These are phyloP conservation scores for Sporothrix pseudoabietina DNA, from an alignment of 2,329 filamentous ascomycete species.

Conservation along the genomic window DNA sequence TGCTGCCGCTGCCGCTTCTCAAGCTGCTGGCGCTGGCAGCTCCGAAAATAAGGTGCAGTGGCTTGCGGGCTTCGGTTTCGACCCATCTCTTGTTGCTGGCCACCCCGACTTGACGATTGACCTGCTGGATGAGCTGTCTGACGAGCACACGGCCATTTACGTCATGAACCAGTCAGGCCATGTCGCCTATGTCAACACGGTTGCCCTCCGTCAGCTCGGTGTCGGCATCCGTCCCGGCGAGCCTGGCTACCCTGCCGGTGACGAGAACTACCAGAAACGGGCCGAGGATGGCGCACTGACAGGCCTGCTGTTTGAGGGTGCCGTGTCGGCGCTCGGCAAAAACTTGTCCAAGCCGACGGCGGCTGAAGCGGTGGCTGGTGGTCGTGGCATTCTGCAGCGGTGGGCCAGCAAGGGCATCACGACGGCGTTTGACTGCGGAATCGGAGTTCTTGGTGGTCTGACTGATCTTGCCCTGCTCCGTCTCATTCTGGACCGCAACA, in stretches of 20 bases:
- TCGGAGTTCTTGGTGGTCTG: constrained; percentile 26
- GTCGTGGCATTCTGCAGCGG: constrained; percentile 15
- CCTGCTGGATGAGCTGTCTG: constrained; percentile 52
- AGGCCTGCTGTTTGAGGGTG: constrained; percentile 28
- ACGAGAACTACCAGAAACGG: constrained; percentile 29
- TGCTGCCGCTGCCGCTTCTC: neutral
- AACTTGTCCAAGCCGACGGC: constrained; percentile 22
- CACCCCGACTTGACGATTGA: constrained; percentile 42
- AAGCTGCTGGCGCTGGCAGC: neutral
- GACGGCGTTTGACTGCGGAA: constrained; percentile 32
- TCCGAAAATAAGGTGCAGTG: constrained; percentile 6
- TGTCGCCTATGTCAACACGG: constrained; percentile 29
- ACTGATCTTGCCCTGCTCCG: constrained; percentile 28
- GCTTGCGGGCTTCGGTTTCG: constrained; percentile 30
- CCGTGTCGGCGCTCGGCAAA: neutral
- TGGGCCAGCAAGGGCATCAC: constrained; percentile 31
- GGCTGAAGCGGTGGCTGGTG: constrained; percentile 19
- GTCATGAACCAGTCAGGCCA: constrained; percentile 31
- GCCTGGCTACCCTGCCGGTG: constrained; percentile 26
- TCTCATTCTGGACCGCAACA: neutral
- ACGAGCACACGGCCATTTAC: constrained; percentile 36
- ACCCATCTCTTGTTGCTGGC: constrained; percentile 28
- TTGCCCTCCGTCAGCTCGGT: constrained; percentile 12
- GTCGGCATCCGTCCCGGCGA: constrained; percentile 24
- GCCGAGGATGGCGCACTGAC: constrained; percentile 21